Evolutionary conservation across 1,139 yeast genomes (phyloP).

Genomic region (Komagataea norvegica): DNA sequence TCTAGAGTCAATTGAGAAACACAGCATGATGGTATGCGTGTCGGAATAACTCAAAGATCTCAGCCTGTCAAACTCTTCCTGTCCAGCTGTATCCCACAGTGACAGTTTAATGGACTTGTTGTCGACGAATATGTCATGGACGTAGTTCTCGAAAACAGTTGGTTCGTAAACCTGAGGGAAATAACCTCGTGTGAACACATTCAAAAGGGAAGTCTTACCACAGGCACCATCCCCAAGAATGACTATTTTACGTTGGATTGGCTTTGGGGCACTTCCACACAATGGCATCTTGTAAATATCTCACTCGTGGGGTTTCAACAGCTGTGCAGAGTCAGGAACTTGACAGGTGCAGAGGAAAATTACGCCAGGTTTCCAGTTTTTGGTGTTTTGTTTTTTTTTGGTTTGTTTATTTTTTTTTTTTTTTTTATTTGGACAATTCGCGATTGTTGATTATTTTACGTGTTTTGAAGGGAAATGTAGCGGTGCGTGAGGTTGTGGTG

Average conservation of each 20-base stretch:
- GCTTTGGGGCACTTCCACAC: conserved; percentile 47
- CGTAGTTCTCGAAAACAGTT: conserved; percentile 95
- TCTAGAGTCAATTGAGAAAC: conserved; percentile 90
- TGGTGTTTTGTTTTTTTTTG: too few species aligned
- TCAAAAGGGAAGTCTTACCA: conserved; percentile 85
- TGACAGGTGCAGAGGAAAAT: too few species aligned
- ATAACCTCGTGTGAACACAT: conserved; percentile 95
- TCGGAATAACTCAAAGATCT: conserved; percentile 89
- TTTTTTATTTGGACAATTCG: too few species aligned
- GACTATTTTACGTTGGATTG: conserved; percentile 81
- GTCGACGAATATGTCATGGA: conserved; percentile 94
- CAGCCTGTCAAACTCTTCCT: conserved; percentile 93
- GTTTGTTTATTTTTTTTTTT: too few species aligned
- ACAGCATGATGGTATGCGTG: conserved; percentile 94
- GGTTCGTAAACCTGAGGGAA: conserved; percentile 99
- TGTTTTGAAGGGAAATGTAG: too few species aligned
- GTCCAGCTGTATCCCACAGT: conserved; percentile 98
- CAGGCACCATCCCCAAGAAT: conserved; percentile 98
- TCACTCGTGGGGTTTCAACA: too few species aligned
- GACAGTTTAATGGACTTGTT: conserved; percentile 90
- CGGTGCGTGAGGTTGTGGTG: too few species aligned
- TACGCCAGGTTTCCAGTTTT: too few species aligned
- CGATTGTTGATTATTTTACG: too few species aligned
- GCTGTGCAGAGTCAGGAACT: too few species aligned
- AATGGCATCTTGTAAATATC: conserved; percentile 58